A percentile compares a stretch with the other conserved stretches of the same genome.
phyloP scores from a whole-genome alignment of 148 eudicot species.

The Camellia japonica region DNA sequence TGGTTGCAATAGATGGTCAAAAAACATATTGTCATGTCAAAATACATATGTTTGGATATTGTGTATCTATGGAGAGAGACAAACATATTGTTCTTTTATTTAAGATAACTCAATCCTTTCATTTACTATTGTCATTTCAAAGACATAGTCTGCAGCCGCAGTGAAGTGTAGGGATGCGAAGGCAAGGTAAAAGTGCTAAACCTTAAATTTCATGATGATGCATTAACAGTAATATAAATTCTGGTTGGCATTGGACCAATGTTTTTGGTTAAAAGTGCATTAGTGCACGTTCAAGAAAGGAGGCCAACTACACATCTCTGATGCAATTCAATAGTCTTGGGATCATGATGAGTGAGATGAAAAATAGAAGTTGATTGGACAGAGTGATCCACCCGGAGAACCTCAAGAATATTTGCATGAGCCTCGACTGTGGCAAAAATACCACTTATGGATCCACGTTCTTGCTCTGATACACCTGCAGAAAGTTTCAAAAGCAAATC shows the following conservation, averaged over 20 bases:
- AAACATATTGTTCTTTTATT: no score
- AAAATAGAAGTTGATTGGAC: constrained; percentile 48
- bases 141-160: no score
- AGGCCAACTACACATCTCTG: background rate
- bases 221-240: background rate
- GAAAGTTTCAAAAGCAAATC: background rate
- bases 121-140: no score
- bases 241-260: background rate
- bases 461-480: constrained; percentile 61
- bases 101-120: no score
- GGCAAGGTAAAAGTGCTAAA: background rate
- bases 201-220: no score
- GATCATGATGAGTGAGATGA: background rate
- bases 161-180: no score
- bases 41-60: no score
- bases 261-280: background rate
- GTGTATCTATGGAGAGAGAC: no score
- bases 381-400: constrained; percentile 61
- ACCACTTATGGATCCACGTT: constrained; percentile 46
- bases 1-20: background rate
- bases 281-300: background rate
- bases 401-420: constrained; percentile 54
- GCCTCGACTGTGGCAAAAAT: constrained; percentile 48
- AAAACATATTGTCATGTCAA: background rate
- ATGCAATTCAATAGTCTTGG: background rate